Percentiles rank a stretch among this genome's conserved stretches.
Conservation (phyloP, 2,329 filamentous ascomycete genomes). For the Fusarium multiceps region DNA sequence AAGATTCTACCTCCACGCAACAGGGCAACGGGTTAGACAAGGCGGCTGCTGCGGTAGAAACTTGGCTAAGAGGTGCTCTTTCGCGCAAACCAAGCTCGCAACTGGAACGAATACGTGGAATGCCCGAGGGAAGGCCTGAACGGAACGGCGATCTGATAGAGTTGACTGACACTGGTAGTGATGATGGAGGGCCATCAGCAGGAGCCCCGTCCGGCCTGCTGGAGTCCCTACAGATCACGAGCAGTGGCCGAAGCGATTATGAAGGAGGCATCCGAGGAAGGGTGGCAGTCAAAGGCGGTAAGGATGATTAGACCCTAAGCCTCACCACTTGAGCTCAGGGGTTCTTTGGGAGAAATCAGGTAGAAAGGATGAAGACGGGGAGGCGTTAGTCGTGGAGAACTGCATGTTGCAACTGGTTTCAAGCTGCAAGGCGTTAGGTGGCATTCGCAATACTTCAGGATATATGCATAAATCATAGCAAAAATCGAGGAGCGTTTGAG, state of each 20-base stretch:
- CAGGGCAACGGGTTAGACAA: conserved; percentile 76
- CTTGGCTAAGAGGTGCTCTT: conserved; percentile 88
- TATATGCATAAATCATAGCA: conserved; percentile 32
- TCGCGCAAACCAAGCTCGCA: conserved; percentile 69
- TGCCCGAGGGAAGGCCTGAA: conserved; percentile 50
- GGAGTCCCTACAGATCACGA: conserved; percentile 46
- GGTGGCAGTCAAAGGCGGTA: conserved; percentile 51
- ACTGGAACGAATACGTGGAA: conserved; percentile 54
- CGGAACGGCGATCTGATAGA: conserved; percentile 75
- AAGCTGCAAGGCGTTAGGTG: conserved; percentile 42
- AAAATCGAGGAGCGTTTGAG: conserved; percentile 13
- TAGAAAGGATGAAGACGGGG: conserved; percentile 7
- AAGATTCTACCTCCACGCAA: conserved; percentile 56
- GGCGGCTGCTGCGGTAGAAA: conserved; percentile 87
- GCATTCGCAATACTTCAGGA: conserved; percentile 40
- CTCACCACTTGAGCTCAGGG: not conserved
- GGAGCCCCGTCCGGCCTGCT: conserved; percentile 45
- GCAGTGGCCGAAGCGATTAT: conserved; percentile 54
- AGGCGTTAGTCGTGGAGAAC: conserved; percentile 35
- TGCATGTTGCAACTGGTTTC: conserved; percentile 36
- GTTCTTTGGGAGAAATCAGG: not conserved
- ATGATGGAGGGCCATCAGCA: conserved; percentile 58
- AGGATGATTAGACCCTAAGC: conserved; percentile 26
- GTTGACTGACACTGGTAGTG: conserved; percentile 70
- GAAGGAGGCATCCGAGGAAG: conserved; percentile 55